These are phyloP conservation scores for Cyanidioschyzon merolae DNA, from an alignment of 23 red algal species.

Conservation along the genomic window DNA sequence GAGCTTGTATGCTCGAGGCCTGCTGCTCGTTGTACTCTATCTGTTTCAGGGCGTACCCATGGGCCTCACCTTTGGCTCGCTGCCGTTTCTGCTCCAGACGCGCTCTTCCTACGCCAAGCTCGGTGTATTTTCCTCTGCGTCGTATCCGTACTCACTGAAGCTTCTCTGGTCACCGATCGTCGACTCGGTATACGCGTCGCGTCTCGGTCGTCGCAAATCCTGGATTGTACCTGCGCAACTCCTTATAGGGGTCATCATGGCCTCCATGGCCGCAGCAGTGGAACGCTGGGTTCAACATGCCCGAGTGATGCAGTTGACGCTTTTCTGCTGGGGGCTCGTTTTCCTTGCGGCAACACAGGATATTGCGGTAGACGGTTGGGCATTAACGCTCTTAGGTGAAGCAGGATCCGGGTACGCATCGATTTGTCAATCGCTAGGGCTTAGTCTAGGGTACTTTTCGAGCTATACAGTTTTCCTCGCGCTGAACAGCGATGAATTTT, in stretches of 20 bases:
- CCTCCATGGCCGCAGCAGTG: constrained; percentile 27
- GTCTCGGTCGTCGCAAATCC: constrained; percentile 55
- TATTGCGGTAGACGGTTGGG: constrained; percentile 95
- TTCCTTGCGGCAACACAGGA: constrained; percentile 76
- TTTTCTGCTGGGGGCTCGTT: constrained; percentile 50
- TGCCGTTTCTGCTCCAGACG: constrained; percentile 79
- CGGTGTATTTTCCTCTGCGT: constrained; percentile 69
- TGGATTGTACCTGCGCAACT: constrained; percentile 85
- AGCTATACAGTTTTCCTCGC: constrained; percentile 86
- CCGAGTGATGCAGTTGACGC: constrained; percentile 38
- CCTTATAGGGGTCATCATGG: constrained; percentile 37
- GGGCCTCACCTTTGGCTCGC: constrained; percentile 60
- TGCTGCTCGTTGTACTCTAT: constrained; percentile 49
- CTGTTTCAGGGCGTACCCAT: constrained; percentile 74
- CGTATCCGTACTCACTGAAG: constrained; percentile 85
- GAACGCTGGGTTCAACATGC: constrained; percentile 37
- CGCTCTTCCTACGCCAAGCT: constrained; percentile 42
- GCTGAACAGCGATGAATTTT: constrained; percentile 54
- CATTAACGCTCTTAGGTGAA: constrained; percentile 53
- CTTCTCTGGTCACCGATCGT: constrained; percentile 79
- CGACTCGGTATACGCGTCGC: constrained; percentile 47
- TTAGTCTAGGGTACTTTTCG: constrained; percentile 72
- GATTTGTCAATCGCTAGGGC: constrained; percentile 71
- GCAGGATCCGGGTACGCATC: constrained; percentile 42
- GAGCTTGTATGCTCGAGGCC: not conserved